Conservation (phyloP, 208 protist genomes). For the Naegleria lovaniensis region DNA sequence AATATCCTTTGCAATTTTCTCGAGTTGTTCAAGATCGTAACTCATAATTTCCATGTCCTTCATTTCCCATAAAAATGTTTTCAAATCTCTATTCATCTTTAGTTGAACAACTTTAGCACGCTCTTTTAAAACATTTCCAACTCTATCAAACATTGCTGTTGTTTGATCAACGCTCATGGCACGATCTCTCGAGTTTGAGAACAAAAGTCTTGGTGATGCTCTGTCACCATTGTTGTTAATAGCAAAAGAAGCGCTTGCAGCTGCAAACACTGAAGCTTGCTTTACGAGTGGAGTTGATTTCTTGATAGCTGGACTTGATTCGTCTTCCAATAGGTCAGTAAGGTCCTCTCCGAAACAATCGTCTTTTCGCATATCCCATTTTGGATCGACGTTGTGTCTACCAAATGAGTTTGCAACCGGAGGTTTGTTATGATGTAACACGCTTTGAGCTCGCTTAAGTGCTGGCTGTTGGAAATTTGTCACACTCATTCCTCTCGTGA, state of each 20-base stretch:
- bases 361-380: not conserved
- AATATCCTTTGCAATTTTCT: not conserved
- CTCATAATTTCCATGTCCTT: not conserved
- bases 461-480: not conserved
- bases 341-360: not conserved
- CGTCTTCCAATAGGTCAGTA: not conserved
- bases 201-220: not conserved
- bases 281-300: not conserved
- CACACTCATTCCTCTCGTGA: not conserved
- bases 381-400: not conserved
- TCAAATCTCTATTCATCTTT: slow-evolving; percentile 3
- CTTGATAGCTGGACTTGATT: not conserved
- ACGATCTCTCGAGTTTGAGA: not conserved
- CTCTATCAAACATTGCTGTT: not conserved
- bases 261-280: not conserved
- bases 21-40: not conserved
- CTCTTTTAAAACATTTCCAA: not conserved
- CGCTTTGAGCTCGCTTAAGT: not conserved
- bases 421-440: not conserved
- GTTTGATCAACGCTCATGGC: not conserved
- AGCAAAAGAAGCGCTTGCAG: not conserved
- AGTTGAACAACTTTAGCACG: not conserved
- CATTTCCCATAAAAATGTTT: slow-evolving; percentile 15
- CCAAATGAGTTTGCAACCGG: not conserved
- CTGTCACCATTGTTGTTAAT: not conserved